Evolutionary conservation across 495 filamentous ascomycete genomes (phyloP).

Genomic region (Annulohypoxylon nitens): DNA sequence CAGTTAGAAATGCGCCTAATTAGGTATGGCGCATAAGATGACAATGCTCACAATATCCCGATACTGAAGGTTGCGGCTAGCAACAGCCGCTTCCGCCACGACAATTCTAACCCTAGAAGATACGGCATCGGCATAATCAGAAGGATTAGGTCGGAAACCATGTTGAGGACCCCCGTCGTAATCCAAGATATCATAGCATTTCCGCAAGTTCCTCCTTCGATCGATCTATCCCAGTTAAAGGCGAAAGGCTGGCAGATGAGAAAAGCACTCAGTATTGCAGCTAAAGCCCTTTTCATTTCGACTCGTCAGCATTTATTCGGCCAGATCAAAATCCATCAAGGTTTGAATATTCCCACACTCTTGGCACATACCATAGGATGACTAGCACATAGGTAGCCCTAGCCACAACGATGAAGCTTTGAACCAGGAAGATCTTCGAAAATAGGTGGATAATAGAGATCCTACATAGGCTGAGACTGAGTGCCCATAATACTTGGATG

Average conservation of each 20-base stretch:
- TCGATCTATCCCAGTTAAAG: constrained; percentile 48
- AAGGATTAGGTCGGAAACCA: constrained; percentile 49
- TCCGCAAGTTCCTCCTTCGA: constrained; percentile 48
- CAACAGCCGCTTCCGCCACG: constrained; percentile 44
- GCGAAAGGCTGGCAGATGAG: constrained; percentile 47
- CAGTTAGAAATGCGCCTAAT: background rate
- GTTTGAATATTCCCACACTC: background rate
- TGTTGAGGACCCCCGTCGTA: constrained; percentile 46
- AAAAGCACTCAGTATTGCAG: constrained; percentile 44
- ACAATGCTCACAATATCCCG: constrained; percentile 46
- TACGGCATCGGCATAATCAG: constrained; percentile 50
- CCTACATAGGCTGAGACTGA: constrained; percentile 48
- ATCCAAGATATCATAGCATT: constrained; percentile 46
- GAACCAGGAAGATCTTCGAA: constrained; percentile 45
- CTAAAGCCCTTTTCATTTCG: constrained; percentile 33
- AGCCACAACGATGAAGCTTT: constrained; percentile 42
- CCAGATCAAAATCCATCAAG: background rate
- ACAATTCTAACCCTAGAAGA: constrained; percentile 42
- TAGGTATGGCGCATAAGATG: background rate
- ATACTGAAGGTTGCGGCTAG: constrained; percentile 46
- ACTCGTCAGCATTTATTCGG: constrained; percentile 6
- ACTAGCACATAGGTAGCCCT: constrained; percentile 44
- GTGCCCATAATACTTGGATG: constrained; percentile 44
- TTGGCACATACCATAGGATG: constrained; percentile 37
- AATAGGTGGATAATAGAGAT: constrained; percentile 49